These are phyloP conservation scores for Blakeslea trispora DNA, from an alignment of 371 early-diverging fungal genomes.

Conservation along the genomic window DNA sequence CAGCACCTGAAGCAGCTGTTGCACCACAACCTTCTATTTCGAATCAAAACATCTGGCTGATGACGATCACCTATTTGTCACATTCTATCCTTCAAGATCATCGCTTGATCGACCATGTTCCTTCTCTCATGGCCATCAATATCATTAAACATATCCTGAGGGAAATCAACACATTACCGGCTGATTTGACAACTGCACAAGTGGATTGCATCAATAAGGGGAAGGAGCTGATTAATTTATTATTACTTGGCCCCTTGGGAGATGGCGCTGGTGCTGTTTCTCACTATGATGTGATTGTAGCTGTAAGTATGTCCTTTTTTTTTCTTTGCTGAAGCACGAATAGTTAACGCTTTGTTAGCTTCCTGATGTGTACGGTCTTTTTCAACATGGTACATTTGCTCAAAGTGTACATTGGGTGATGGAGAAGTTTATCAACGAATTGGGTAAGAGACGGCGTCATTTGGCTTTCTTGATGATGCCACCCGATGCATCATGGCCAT, in stretches of 20 bases:
- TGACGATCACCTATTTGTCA: conserved; percentile 44
- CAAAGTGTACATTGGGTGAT: conserved; percentile 69
- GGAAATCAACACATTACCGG: conserved; percentile 50
- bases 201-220: conserved; percentile 49
- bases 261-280: conserved; percentile 54
- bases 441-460: conserved; percentile 57
- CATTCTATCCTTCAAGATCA: conserved; percentile 42
- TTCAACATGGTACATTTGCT: conserved; percentile 48
- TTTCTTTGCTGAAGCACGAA: no score
- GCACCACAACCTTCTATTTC: conserved; percentile 38
- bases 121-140: conserved; percentile 47
- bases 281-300: conserved; percentile 55
- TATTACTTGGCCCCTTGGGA: conserved; percentile 44
- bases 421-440: conserved; percentile 63
- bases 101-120: conserved; percentile 42
- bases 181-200: conserved; percentile 37
- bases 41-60: conserved; percentile 45
- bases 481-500: conserved; percentile 80
- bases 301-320: conserved; percentile 35
- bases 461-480: conserved; percentile 67
- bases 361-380: conserved; percentile 54
- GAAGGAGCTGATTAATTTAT: conserved; percentile 48
- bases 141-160: conserved; percentile 50
- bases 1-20: conserved; percentile 12
- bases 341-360: conserved; percentile 21